A percentile compares a stretch with the other conserved stretches of the same genome.
Evolutionary conservation across 169 alveolate genomes (phyloP).

Genomic region (Theileria annulata): DNA sequence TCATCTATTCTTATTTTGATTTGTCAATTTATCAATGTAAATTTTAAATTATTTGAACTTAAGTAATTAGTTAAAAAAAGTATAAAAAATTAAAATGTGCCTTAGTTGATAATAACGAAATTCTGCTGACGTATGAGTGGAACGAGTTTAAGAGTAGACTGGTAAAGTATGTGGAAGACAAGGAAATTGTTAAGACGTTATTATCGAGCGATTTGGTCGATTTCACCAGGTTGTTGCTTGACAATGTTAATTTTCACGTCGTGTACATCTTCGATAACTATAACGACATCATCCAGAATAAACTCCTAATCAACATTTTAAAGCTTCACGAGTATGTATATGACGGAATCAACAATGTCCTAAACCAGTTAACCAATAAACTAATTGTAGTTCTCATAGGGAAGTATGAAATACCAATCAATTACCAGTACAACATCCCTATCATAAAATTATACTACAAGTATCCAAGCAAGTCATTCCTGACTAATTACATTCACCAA

Average conservation of each 20-base stretch:
- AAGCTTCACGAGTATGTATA: slow-evolving; percentile 2
- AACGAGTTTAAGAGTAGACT: neutral
- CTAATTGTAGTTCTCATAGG: neutral
- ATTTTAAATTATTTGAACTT: neutral
- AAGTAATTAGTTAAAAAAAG: neutral
- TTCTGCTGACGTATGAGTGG: slow-evolving; percentile 1
- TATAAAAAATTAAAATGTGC: neutral
- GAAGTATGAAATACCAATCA: neutral
- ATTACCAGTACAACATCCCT: neutral
- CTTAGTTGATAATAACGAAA: neutral
- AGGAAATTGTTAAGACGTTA: neutral
- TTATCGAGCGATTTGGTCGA: neutral
- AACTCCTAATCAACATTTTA: neutral
- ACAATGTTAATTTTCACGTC: neutral
- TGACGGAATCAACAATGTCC: neutral
- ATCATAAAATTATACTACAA: neutral
- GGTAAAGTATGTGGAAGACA: neutral
- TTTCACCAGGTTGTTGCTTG: neutral
- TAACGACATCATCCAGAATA: neutral
- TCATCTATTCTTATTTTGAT: neutral
- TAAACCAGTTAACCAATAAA: neutral
- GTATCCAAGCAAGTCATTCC: neutral
- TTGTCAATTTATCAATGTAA: neutral
- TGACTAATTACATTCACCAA: neutral
- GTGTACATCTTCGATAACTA: neutral